These are phyloP conservation scores for Alloteropsis angusta DNA, from an alignment of 202 grass and related monocot species.

Conservation along the genomic window DNA sequence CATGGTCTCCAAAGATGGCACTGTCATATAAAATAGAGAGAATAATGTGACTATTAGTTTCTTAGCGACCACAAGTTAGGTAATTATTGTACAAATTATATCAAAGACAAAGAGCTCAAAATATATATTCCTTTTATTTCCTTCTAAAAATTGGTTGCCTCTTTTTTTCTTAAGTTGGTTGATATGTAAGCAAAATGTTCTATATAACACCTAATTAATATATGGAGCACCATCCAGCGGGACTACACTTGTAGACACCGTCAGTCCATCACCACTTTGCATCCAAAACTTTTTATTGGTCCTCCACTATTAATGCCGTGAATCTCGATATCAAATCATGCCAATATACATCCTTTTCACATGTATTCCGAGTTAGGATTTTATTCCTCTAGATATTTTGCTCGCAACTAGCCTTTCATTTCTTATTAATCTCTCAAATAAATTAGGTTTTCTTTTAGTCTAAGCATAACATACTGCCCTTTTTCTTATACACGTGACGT, in stretches of 20 bases:
- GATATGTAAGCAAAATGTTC: too few relatives aligned
- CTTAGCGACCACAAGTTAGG: neutral
- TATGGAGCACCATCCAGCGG: neutral
- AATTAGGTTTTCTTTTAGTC: neutral
- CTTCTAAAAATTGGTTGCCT: neutral
- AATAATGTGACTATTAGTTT: neutral
- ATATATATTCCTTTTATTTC: too few relatives aligned
- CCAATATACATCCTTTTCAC: neutral
- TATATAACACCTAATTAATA: neutral
- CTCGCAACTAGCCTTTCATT: neutral
- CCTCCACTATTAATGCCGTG: neutral
- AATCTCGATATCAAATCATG: neutral
- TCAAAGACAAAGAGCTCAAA: neutral
- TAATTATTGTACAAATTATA: neutral
- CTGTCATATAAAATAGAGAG: neutral
- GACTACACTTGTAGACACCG: too few relatives aligned
- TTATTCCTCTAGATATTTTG: neutral
- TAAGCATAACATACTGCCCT: neutral
- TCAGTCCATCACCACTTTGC: neutral
- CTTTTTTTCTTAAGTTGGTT: too few relatives aligned
- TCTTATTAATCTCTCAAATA: neutral
- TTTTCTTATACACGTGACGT: neutral
- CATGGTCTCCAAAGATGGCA: neutral
- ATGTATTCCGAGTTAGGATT: neutral
- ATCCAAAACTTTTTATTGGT: neutral